phyloP scores from a whole-genome alignment of 2,329 filamentous ascomycete species.

The Penicillium sp. region DNA sequence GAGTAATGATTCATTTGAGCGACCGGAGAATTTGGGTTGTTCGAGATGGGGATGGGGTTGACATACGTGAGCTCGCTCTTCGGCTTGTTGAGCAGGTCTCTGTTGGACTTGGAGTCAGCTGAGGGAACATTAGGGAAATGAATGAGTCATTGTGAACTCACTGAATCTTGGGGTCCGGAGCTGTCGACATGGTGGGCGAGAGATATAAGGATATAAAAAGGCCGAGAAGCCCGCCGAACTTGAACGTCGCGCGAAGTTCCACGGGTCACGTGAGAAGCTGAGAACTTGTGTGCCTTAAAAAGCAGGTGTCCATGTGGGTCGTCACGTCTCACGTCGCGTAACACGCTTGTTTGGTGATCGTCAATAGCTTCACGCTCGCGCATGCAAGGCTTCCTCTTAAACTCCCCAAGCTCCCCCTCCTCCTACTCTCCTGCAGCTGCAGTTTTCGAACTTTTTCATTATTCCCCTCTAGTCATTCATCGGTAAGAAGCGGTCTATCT shows the following conservation, averaged over 20 bases:
- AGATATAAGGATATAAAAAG: conserved; percentile 25
- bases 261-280: conserved; percentile 13
- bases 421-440: conserved; percentile 14
- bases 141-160: conserved; percentile 41
- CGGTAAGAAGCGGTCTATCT: conserved; percentile 14
- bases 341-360: conserved; percentile 32
- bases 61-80: conserved; percentile 86
- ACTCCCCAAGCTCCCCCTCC: conserved; percentile 20
- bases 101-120: conserved; percentile 38
- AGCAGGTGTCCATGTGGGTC: conserved; percentile 18
- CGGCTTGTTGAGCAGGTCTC: conserved; percentile 83
- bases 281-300: not conserved
- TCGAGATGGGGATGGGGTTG: not conserved
- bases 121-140: conserved; percentile 4
- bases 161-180: conserved; percentile 63
- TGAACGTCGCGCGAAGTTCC: conserved; percentile 13
- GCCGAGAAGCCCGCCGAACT: conserved; percentile 9
- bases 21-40: not conserved
- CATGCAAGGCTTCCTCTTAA: conserved; percentile 32
- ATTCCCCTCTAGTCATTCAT: conserved; percentile 2
- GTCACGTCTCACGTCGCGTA: conserved; percentile 37
- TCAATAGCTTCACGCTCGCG: conserved; percentile 28
- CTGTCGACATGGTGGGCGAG: conserved; percentile 49
- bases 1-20: conserved; percentile 4
- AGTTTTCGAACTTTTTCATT: conserved; percentile 12